These are phyloP conservation scores for Lachnellula occidentalis DNA, from an alignment of 2,329 filamentous ascomycete genomes.

Conservation along the genomic window DNA sequence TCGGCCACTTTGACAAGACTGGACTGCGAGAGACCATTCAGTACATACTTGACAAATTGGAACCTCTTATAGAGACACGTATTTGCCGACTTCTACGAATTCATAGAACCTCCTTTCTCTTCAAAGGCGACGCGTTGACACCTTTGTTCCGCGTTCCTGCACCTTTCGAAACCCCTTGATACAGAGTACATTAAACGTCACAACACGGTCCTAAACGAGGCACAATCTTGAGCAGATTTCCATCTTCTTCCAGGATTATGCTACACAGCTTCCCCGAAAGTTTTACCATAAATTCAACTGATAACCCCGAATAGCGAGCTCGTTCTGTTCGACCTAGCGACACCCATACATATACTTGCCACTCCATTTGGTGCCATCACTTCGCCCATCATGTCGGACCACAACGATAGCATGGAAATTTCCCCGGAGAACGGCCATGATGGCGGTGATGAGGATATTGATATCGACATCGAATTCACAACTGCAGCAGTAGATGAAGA, in stretches of 20 bases:
- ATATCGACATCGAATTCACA: conserved; percentile 54
- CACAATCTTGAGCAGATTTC: neutral
- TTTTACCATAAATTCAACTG: neutral
- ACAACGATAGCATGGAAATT: conserved; percentile 49
- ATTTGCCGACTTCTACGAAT: neutral
- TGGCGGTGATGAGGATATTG: conserved; percentile 43
- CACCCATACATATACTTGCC: conserved; percentile 3
- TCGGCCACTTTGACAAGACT: neutral
- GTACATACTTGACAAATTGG: neutral
- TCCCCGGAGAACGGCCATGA: conserved; percentile 39
- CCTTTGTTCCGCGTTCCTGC: neutral
- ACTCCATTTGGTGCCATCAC: conserved; percentile 1
- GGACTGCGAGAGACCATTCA: neutral
- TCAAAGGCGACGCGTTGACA: neutral
- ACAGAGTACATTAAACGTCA: neutral
- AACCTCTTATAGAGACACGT: neutral
- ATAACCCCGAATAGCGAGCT: neutral
- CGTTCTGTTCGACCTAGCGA: neutral
- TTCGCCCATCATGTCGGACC: conserved; percentile 32
- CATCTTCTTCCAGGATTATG: neutral
- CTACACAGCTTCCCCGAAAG: neutral
- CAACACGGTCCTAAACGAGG: neutral
- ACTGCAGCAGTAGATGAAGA: conserved; percentile 44
- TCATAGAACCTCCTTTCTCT: neutral
- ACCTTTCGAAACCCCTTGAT: neutral